A percentile compares a stretch with the other conserved stretches of the same genome.
Evolutionary conservation across 306 rosid species (phyloP).

Genomic region (Rubus idaeus): DNA sequence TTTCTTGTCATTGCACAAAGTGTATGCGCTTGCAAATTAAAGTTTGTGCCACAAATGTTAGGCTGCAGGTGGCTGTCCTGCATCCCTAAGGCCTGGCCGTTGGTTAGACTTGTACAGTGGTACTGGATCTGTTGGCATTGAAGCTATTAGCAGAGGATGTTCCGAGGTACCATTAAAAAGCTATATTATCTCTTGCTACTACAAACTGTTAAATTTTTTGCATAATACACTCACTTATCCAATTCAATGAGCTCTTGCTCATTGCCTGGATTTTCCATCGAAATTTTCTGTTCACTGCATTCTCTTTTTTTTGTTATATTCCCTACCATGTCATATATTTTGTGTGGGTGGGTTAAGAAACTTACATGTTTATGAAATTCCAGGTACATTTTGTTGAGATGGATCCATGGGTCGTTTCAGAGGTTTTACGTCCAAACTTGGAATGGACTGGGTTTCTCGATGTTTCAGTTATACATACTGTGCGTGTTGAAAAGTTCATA

Average conservation of each 20-base stretch:
- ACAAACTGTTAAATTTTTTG: background rate
- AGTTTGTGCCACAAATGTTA: constrained; percentile 35
- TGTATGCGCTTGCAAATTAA: constrained; percentile 11
- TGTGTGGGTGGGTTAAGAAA: background rate
- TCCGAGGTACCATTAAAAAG: constrained; percentile 58
- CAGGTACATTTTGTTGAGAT: constrained; percentile 96
- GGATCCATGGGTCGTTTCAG: constrained; percentile 97
- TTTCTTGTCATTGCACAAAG: background rate
- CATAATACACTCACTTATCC: background rate
- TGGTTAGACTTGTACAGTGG: constrained; percentile 99
- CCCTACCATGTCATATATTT: background rate
- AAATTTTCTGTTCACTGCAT: background rate
- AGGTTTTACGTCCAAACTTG: constrained; percentile 79
- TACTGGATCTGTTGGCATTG: constrained; percentile 98
- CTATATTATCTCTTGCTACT: background rate
- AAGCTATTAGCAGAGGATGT: constrained; percentile 93
- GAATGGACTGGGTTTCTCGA: constrained; percentile 85
- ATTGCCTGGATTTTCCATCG: background rate
- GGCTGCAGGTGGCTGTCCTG: constrained; percentile 96
- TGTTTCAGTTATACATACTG: constrained; percentile 71
- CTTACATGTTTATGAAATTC: constrained; percentile 9
- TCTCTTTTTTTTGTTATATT: background rate
- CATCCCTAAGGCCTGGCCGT: constrained; percentile 84
- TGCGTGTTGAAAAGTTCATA: constrained; percentile 78
- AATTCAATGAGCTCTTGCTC: background rate